phyloP scores from a whole-genome alignment of 2,329 filamentous ascomycete genomes.

The Colletotrichum magnum region DNA sequence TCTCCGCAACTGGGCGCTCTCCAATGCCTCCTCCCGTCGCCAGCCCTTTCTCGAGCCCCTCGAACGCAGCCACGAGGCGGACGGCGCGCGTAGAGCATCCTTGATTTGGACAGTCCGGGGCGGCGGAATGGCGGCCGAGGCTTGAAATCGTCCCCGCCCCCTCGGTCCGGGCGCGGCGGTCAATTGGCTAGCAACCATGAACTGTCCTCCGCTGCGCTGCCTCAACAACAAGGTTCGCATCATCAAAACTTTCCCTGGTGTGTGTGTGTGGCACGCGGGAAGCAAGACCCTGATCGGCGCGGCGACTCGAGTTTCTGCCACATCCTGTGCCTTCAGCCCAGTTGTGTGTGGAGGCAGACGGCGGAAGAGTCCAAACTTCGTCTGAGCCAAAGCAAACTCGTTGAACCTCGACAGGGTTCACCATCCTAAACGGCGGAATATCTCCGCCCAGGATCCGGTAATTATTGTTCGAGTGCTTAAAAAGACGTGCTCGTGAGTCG shows the following conservation, averaged over 20 bases:
- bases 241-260: conserved; percentile 24
- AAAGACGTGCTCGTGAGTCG: background rate
- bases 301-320: conserved; percentile 10
- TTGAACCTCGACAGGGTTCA: conserved; percentile 2
- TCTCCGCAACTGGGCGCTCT: background rate
- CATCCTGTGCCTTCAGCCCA: conserved; percentile 1
- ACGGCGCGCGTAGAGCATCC: conserved; percentile 12
- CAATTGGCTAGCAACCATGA: background rate
- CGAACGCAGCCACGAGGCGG: background rate
- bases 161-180: conserved; percentile 29
- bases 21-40: background rate
- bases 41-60: background rate
- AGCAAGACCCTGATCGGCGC: conserved; percentile 34
- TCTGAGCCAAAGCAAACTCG: conserved; percentile 24
- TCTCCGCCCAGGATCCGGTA: conserved; percentile 1
- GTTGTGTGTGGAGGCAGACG: conserved; percentile 7
- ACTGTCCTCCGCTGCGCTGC: conserved; percentile 14
- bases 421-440: background rate
- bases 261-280: conserved; percentile 17
- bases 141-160: conserved; percentile 8
- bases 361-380: conserved; percentile 32
- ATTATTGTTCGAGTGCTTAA: background rate
- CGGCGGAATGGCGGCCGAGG: conserved; percentile 6
- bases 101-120: conserved; percentile 10
- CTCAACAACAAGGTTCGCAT: conserved; percentile 24